A percentile compares a stretch with the other conserved stretches of the same genome.
phyloP scores from a whole-genome alignment of 164 flowering plant species.

The Stephania japonica region DNA sequence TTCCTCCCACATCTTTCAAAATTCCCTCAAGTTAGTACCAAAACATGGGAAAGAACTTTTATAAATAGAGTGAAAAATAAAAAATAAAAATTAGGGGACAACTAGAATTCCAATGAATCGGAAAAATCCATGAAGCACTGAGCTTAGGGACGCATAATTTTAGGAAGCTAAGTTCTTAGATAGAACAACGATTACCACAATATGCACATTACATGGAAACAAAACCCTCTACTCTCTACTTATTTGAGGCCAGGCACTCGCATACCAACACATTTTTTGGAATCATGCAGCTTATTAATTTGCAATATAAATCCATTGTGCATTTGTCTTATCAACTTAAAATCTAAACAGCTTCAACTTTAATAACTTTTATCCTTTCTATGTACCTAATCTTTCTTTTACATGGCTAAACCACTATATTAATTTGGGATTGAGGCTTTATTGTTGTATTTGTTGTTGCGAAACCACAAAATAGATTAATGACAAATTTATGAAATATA shows the following conservation, averaged over 20 bases:
- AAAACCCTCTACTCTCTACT: neutral
- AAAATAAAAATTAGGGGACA: neutral
- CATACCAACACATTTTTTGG: neutral
- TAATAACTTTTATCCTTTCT: neutral
- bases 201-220: neutral
- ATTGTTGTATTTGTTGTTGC: neutral
- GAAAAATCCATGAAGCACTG: neutral
- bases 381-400: neutral
- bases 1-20: conserved; percentile 83
- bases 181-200: neutral
- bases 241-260: too few relatives aligned
- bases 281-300: neutral
- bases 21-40: neutral
- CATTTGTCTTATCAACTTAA: neutral
- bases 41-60: neutral
- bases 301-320: neutral
- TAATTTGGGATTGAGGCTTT: too few relatives aligned
- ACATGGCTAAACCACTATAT: neutral
- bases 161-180: neutral
- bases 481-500: too few relatives aligned
- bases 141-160: neutral
- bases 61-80: neutral
- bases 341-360: neutral
- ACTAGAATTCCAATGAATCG: neutral
- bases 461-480: neutral